These are phyloP conservation scores for Ophiocordyceps camponoti-leonardi DNA, from an alignment of 2,329 filamentous ascomycete species.

Conservation along the genomic window DNA sequence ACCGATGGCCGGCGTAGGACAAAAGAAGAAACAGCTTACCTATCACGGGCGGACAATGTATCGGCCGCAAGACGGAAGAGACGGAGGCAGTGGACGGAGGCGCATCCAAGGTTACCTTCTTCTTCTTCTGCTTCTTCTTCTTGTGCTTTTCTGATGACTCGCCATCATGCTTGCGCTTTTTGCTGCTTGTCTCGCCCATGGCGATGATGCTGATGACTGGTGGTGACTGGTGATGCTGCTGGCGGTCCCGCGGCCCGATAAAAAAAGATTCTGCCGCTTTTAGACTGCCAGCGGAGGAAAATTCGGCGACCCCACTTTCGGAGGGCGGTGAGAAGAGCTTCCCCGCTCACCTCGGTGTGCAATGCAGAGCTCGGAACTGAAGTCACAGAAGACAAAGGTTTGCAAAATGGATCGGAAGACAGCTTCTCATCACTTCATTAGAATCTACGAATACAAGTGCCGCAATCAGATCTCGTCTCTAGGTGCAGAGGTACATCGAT, in stretches of 20 bases:
- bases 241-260: neutral
- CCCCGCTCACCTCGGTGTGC: no score
- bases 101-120: conserved; percentile 30
- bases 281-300: no score
- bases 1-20: neutral
- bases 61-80: conserved; percentile 25
- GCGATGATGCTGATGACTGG: neutral
- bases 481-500: no score
- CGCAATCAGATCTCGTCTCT: no score
- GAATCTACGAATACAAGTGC: no score
- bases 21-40: conserved; percentile 22
- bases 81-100: conserved; percentile 23
- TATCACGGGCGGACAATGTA: conserved; percentile 33
- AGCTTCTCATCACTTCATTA: no score
- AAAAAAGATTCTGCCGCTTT: no score
- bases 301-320: no score
- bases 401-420: no score
- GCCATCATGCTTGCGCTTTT: conserved; percentile 37
- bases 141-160: conserved; percentile 23
- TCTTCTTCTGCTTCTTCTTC: conserved; percentile 12
- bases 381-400: no score
- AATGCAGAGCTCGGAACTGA: no score
- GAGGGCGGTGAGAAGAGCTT: no score
- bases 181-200: conserved; percentile 23
- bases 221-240: neutral